Evolutionary conservation across 2,329 filamentous ascomycete species (phyloP), one percentile per base, ranked within the genome.

Genomic region (Aspergillus neoniger): DNA sequence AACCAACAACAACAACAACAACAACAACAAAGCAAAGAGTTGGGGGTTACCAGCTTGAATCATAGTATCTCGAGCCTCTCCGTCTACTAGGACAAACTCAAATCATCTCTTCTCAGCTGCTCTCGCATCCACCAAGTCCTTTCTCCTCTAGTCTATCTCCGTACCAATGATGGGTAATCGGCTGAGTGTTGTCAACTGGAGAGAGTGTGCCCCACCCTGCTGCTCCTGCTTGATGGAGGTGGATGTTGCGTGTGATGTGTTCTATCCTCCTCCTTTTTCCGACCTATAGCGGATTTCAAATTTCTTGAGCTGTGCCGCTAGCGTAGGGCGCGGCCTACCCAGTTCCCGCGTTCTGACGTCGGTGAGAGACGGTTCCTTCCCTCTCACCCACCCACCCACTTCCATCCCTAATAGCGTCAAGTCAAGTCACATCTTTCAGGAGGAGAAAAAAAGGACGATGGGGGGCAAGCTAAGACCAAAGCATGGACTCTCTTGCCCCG

Each of bases 331-430:
- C 63, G 58, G 63, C 63, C 55, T 48, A 28, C 39, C 32, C 60
- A 66, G 60, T 63, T 64, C 63, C 47, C 63, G 59, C 61, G 61
- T 66, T 66, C 69, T 73, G 71, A 72, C 71, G 70, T 71, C 66
- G 68, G 59, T 67, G 63, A 65, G 55, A 36, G 53, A 58, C 23
- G 28, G 15, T n/a, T 19, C 32, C 59, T 30, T 21, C 30, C 49
- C 47, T 51, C n/a, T 41, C 44, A 10, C 32, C 32, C 32, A 36
- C 32, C 32, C 32, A 36, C 32, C 12, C 32, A 36, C 32, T 36
- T 36, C 32, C 32, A 36, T 14, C 32, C 32, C 32, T 36, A 36
- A 36, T 36, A 36, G 32, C 14, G 32, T 36, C 32, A 36, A 32
- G 32, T 36, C 32, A 36, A 15, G 32, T 36, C 28, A 30, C 28